Evolutionary conservation across 2,329 filamentous ascomycete genomes (phyloP).

Genomic region (Nemania sp.): DNA sequence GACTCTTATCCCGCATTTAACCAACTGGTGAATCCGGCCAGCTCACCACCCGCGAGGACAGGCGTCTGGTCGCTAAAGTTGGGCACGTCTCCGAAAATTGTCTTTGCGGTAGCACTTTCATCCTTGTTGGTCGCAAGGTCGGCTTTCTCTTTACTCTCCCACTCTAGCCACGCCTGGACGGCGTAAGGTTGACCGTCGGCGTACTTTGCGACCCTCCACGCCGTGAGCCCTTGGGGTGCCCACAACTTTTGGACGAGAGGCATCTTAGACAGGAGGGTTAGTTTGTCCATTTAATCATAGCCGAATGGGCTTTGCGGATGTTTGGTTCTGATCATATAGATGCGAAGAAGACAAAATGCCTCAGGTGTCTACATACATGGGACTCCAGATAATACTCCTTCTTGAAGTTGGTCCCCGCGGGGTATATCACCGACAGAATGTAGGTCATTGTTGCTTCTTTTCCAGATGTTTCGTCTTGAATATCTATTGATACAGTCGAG

Average conservation of each 20-base stretch:
- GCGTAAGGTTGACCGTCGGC: conserved; percentile 44
- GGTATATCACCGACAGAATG: conserved; percentile 55
- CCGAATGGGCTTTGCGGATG: not conserved
- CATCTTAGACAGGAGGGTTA: conserved; percentile 48
- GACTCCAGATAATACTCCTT: conserved; percentile 61
- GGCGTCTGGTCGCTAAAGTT: conserved; percentile 50
- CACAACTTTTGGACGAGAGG: conserved; percentile 56
- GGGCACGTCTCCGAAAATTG: conserved; percentile 50
- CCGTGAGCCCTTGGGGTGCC: conserved; percentile 55
- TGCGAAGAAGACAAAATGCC: not conserved
- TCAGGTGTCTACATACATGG: conserved; percentile 48
- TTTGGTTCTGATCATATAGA: not conserved
- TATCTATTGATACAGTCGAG: not conserved
- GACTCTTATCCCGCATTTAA: not conserved
- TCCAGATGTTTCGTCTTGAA: not conserved
- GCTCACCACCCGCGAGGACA: conserved; percentile 31
- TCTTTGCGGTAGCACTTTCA: conserved; percentile 23
- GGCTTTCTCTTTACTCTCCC: conserved; percentile 45
- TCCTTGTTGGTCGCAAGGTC: no score
- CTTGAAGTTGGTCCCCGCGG: conserved; percentile 58
- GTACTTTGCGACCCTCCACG: conserved; percentile 51
- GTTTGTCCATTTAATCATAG: not conserved
- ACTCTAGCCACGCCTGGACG: conserved; percentile 51
- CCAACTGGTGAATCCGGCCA: conserved; percentile 21
- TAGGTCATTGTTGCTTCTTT: conserved; percentile 23